Evolutionary conservation across 805 yeast species (phyloP), one percentile per base, ranked within the genome.

Genomic region (Sungouiella thailandica): DNA sequence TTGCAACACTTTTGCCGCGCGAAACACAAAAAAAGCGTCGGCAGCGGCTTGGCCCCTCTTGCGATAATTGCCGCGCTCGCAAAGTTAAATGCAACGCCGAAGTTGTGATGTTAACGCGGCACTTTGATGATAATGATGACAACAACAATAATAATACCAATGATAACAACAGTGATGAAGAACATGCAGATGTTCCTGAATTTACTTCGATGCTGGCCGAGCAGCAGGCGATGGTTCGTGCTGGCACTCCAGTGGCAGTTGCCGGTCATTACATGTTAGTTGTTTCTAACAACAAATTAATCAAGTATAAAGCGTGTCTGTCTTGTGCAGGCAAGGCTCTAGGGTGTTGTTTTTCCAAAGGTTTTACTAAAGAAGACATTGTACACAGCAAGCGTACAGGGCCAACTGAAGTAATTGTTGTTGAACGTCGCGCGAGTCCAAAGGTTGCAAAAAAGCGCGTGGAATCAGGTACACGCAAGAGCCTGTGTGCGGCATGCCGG

Each of bases 71-170:
- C 53, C 65, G 88, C 34, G 50, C 73, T 11, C 68, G 86, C 37
- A 82, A 82, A 52, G 81, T 80, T 37, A 82, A 78, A 56, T 82
- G 90, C 58, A 78, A 81, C 54, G 85, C 89, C 2, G 78, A 70
- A 44, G 74, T 80, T 9, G 53, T 58, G 22, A 61, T 74, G 16
- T 39, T 76, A 29, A 47, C 55, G 29, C 50, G 48, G 20, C 24
- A 35, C 25, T 35, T 47, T 25, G 24, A 29, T 12, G 36, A 29
- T 14, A 17, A 25, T 15, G 33, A 27, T 5, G 22, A 19, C 22
- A n/a, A n/a, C n/a, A n/a, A n/a, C n/a, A n/a, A n/a, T n/a, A n/a
- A n/a, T n/a, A 20, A 20, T 20, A 23, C 26, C 26, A n/a, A n/a
- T n/a, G n/a, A n/a, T n/a, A n/a, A n/a, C n/a, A n/a, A n/a, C n/a